phyloP scores from a whole-genome alignment of 352 stramenopile species.

The Globisporangium echinulatum region DNA sequence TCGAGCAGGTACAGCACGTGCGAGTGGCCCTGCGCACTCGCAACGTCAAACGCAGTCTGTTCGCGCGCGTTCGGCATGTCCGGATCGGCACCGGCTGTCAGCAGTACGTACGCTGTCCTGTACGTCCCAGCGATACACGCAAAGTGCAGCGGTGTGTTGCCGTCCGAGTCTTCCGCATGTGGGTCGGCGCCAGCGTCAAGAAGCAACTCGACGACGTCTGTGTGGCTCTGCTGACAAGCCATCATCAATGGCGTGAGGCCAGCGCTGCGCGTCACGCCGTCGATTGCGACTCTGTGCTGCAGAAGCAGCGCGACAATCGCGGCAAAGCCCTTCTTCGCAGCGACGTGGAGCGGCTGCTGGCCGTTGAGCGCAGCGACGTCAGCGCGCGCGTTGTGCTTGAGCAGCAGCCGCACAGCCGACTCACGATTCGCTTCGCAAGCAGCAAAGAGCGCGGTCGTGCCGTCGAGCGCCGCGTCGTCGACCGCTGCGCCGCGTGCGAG shows the following conservation, averaged over 20 bases:
- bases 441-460: conserved; percentile 42
- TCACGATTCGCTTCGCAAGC: conserved; percentile 63
- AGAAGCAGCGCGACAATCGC: conserved; percentile 44
- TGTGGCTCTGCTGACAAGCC: conserved; percentile 43
- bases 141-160: conserved; percentile 81
- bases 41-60: conserved; percentile 77
- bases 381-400: conserved; percentile 48
- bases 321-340: conserved; percentile 42
- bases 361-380: conserved; percentile 39
- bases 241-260: conserved; percentile 71
- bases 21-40: conserved; percentile 49
- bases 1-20: conserved; percentile 77
- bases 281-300: conserved; percentile 32
- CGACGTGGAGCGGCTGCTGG: conserved; percentile 53
- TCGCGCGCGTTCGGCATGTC: conserved; percentile 81
- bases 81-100: conserved; percentile 77
- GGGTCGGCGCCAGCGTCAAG: conserved; percentile 69
- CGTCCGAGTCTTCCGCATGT: conserved; percentile 66
- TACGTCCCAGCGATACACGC: conserved; percentile 70
- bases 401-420: conserved; percentile 41
- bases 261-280: conserved; percentile 32
- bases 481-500: conserved; percentile 57
- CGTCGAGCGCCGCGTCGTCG: conserved; percentile 48
- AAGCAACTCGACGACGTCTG: conserved; percentile 61
- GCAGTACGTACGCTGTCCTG: conserved; percentile 64